Conservation (phyloP, 164 flowering plant species). For the Vitis labrusca region DNA sequence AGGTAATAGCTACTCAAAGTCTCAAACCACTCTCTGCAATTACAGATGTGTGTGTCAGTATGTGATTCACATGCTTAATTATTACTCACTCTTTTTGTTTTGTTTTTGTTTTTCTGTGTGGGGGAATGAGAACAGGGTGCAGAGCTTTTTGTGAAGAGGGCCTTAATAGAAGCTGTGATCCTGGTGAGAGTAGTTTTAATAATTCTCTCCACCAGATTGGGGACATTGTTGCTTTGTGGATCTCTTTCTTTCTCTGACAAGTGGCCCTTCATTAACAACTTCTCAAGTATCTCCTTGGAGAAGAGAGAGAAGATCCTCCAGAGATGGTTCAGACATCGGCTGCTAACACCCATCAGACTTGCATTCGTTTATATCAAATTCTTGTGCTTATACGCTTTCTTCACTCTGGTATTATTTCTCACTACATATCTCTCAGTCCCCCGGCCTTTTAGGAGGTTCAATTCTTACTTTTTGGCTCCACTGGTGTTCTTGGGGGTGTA, state of each 20-base stretch:
- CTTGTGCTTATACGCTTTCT: conserved; percentile 38
- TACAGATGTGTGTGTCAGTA: too few species aligned
- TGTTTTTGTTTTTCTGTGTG: neutral
- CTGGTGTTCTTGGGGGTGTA: too few species aligned
- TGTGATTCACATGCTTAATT: too few species aligned
- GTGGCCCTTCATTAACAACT: conserved; percentile 46
- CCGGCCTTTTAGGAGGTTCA: neutral
- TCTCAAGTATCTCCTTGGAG: conserved; percentile 39
- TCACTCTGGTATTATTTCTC: conserved; percentile 39
- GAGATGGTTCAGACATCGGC: conserved; percentile 32
- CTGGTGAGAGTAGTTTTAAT: conserved; percentile 35
- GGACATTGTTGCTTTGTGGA: conserved; percentile 59
- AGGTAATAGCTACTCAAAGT: conserved; percentile 35
- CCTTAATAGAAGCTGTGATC: conserved; percentile 29
- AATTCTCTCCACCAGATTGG: conserved; percentile 50
- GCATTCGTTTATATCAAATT: conserved; percentile 40
- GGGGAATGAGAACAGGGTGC: conserved; percentile 33
- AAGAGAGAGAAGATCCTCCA: conserved; percentile 49
- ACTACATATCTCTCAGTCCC: neutral
- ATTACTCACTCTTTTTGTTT: neutral
- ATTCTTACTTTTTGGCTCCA: neutral
- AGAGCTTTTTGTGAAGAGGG: conserved; percentile 34
- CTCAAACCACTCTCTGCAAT: neutral
- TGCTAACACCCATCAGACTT: conserved; percentile 40
- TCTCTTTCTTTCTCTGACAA: conserved; percentile 25